These are phyloP conservation scores for Lactuca sativa DNA, from an alignment of 129 eudicot genomes.

Conservation along the genomic window DNA sequence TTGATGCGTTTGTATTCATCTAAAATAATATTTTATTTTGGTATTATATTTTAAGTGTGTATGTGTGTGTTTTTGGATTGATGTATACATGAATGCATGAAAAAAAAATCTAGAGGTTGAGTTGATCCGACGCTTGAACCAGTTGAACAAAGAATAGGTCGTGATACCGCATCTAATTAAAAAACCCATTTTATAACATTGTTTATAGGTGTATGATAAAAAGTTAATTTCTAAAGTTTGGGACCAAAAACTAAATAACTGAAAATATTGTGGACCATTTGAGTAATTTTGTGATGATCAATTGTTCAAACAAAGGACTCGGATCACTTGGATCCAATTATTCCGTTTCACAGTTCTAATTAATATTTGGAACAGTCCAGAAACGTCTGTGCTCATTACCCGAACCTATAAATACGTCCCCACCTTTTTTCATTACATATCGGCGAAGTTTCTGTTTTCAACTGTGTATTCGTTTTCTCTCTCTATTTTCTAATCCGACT, in stretches of 20 bases:
- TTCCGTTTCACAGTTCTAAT: constrained; percentile 4
- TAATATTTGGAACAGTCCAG: constrained; percentile 4
- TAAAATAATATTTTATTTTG: too few relatives aligned
- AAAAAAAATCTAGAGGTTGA: too few relatives aligned
- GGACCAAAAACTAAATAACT: background rate
- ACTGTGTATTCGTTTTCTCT: background rate
- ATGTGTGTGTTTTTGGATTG: too few relatives aligned
- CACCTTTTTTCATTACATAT: background rate
- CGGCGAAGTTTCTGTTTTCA: background rate
- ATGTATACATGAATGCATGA: too few relatives aligned
- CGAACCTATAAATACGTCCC: constrained; percentile 18
- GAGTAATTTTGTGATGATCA: constrained; percentile 12
- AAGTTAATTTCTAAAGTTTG: background rate
- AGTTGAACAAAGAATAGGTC: too few relatives aligned
- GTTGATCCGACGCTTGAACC: too few relatives aligned
- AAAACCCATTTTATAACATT: too few relatives aligned
- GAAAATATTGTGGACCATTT: background rate
- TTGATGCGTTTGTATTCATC: too few relatives aligned
- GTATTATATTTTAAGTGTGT: too few relatives aligned
- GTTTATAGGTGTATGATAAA: too few relatives aligned
- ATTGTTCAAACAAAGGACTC: constrained; percentile 9
- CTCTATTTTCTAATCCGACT: background rate
- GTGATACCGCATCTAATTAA: too few relatives aligned
- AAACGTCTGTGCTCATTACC: constrained; percentile 8
- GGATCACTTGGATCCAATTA: constrained; percentile 11